Base-by-base conservation (phyloP, 257 asterid genomes). In the Cordia subcordata region DNA sequence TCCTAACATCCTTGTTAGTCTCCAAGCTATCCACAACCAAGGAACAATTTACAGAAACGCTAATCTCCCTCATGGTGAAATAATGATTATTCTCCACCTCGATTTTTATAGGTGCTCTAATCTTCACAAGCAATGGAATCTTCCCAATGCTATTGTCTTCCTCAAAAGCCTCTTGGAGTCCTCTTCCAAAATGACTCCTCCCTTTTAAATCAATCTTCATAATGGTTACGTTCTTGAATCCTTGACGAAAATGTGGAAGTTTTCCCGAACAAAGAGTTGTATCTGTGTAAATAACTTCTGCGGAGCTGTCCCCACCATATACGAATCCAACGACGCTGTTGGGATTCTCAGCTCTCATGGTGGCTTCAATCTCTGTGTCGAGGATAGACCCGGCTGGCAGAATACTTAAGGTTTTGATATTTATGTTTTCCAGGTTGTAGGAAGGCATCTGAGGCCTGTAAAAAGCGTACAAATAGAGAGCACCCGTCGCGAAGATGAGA, bases 201-300 rank as follows among this genome's bases (percentile, higher is more conserved):
- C 94, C 90, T 8, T 21, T 65, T 75, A 87, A 27, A 35, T 66
- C 73, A 38, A 82, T 46, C 6, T 33, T 32, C 14, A 87, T 10
- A 4, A 62, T 8, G 0, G 86, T 84, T 12, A 61, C 46, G 57
- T 84, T 87, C 11, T 35, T 23, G 5, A 53, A 60, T 4, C 77
- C 77, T 33, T 87, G 94, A 8, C 47, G 61, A 56, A 84, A 84
- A 13, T 19, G 20, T 3, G 94, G 94, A 0, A 82, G n/a, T 50
- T 66, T 65, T 0, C 90, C 95, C 0, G 62, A 49, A 51, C 86
- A 77, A 0, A 86, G 71, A 0, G n/a, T 49, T 5, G 69, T 53
- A 46, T 61, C 75, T 0, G 55, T 35, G 33, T 84, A 81, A 0
- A 37, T n/a, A 5, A 87, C 62, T 12, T 14, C 33, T 0, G 84